These are phyloP conservation scores for Besnoitia besnoiti DNA, from an alignment of 169 alveolate species.

Conservation along the genomic window DNA sequence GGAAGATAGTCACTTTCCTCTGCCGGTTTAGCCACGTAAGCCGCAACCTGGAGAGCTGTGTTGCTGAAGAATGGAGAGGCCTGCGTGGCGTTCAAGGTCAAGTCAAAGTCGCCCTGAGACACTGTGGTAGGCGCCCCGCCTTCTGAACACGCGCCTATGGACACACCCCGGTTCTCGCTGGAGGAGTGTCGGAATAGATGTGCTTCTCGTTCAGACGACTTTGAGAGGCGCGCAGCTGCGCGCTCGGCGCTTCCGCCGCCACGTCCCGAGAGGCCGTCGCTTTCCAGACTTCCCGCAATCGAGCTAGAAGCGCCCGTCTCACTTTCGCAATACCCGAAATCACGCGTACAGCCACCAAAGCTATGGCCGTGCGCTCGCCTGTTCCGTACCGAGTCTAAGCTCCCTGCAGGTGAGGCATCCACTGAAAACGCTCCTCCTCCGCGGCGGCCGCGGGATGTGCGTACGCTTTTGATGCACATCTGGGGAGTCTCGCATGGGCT, in stretches of 20 bases:
- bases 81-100: background rate
- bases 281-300: too few species aligned
- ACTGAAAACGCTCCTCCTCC: background rate
- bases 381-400: background rate
- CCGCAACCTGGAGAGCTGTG: background rate
- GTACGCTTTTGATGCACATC: too few species aligned
- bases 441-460: background rate
- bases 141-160: background rate
- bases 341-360: background rate
- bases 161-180: background rate
- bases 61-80: conserved; percentile 5
- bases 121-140: background rate
- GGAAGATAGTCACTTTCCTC: background rate
- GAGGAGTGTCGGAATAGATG: background rate
- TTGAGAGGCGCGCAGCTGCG: background rate
- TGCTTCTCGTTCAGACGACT: background rate
- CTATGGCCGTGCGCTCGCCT: background rate
- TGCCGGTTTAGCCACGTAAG: background rate
- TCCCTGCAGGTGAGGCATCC: background rate
- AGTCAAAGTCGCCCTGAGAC: background rate
- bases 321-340: background rate
- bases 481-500: too few species aligned
- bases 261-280: background rate
- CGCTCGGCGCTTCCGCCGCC: background rate
- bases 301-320: too few species aligned